Conservation (phyloP, 2,329 filamentous ascomycete species). For the Coniochaeta prunicola region DNA sequence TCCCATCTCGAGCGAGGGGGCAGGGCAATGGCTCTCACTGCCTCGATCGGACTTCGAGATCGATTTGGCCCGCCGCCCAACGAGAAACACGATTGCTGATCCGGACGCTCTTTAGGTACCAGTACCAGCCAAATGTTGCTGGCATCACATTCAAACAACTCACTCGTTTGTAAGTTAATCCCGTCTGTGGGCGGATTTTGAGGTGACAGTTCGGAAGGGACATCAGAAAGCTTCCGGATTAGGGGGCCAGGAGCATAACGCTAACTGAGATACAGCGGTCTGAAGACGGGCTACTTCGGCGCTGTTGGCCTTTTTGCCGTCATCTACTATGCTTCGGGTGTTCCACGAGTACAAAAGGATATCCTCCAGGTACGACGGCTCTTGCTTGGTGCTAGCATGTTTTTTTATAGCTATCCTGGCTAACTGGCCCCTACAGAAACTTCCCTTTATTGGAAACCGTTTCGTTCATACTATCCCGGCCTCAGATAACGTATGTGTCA, state of each 20-base stretch:
- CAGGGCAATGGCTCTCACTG: background rate
- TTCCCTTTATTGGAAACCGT: slow-evolving; percentile 44
- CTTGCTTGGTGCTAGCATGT: background rate
- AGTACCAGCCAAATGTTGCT: slow-evolving; percentile 46
- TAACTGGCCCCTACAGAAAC: slow-evolving; percentile 35
- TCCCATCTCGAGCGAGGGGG: background rate
- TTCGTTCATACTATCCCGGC: slow-evolving; percentile 48
- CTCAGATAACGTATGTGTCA: slow-evolving; percentile 54
- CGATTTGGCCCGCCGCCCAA: background rate
- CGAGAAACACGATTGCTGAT: background rate
- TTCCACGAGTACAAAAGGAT: slow-evolving; percentile 53
- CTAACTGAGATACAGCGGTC: slow-evolving; percentile 30
- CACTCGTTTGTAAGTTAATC: slow-evolving; percentile 41
- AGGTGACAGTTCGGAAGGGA: background rate
- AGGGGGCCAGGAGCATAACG: background rate
- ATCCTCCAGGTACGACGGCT: slow-evolving; percentile 43
- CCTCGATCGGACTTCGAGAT: background rate
- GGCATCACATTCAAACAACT: slow-evolving; percentile 44
- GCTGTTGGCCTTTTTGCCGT: slow-evolving; percentile 50
- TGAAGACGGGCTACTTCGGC: slow-evolving; percentile 47
- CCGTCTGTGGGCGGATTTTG: background rate
- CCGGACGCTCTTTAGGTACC: slow-evolving; percentile 39
- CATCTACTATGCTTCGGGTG: slow-evolving; percentile 54
- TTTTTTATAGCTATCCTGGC: no score
- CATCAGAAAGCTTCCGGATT: background rate